phyloP scores from a whole-genome alignment of 2,329 filamentous ascomycete genomes.

The Zelopaecilomyces penicillatus region DNA sequence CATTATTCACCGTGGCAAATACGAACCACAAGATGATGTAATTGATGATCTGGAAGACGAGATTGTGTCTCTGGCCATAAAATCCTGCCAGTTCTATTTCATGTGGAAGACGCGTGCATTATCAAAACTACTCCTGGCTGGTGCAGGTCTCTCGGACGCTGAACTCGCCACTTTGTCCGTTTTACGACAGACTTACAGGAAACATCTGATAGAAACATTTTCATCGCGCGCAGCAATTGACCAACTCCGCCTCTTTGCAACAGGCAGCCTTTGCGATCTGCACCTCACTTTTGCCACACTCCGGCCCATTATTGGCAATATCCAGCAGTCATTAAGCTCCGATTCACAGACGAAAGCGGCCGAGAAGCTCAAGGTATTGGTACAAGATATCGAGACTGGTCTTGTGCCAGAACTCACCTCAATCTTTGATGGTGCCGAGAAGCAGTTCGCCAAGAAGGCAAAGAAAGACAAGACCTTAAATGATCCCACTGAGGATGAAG shows the following conservation, averaged over 20 bases:
- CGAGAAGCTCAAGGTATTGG: conserved; percentile 34
- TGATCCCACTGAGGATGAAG: conserved; percentile 63
- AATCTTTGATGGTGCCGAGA: conserved; percentile 71
- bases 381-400: conserved; percentile 59
- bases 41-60: conserved; percentile 72
- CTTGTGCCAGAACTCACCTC: conserved; percentile 61
- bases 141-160: conserved; percentile 45
- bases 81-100: conserved; percentile 77
- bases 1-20: conserved; percentile 65
- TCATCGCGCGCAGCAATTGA: conserved; percentile 64
- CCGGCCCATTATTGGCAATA: conserved; percentile 42
- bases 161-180: conserved; percentile 53
- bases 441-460: conserved; percentile 63
- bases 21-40: conserved; percentile 59
- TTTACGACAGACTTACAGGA: conserved; percentile 48
- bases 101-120: conserved; percentile 78
- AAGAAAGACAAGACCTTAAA: conserved; percentile 50
- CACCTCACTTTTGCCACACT: conserved; percentile 73
- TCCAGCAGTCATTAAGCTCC: conserved; percentile 19
- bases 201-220: conserved; percentile 58
- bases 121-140: conserved; percentile 44
- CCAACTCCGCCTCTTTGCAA: conserved; percentile 66
- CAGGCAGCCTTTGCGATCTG: conserved; percentile 71
- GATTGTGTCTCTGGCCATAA: conserved; percentile 66
- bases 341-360: conserved; percentile 14